These are phyloP conservation scores for Bryoglossum gracile DNA, from an alignment of 495 filamentous ascomycete genomes.

Conservation along the genomic window DNA sequence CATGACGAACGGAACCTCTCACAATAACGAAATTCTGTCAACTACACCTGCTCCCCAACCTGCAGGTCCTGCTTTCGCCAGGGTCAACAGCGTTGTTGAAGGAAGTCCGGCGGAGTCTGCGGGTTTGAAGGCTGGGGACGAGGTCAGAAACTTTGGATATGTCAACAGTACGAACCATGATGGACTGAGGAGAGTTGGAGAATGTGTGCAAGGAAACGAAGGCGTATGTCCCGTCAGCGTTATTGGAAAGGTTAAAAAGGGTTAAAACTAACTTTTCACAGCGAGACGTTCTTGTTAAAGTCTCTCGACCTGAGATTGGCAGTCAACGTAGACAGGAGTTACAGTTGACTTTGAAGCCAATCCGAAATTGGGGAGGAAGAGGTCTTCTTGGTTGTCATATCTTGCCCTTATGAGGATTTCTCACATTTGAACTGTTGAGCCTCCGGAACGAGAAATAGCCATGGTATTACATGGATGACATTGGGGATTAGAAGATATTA, in stretches of 20 bases:
- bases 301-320: constrained; percentile 42
- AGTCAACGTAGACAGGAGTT: constrained; percentile 47
- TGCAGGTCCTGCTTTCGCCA: constrained; percentile 73
- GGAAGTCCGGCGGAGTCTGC: constrained; percentile 78
- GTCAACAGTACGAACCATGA: constrained; percentile 80
- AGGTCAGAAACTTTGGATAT: constrained; percentile 74
- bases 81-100: constrained; percentile 72
- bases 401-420: constrained; percentile 56
- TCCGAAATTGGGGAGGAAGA: constrained; percentile 78
- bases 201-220: constrained; percentile 81
- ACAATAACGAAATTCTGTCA: constrained; percentile 27
- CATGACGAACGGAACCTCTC: background rate
- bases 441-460: too few relatives aligned
- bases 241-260: background rate
- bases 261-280: constrained; percentile 25
- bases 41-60: constrained; percentile 25
- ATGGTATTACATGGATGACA: constrained; percentile 16
- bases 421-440: too few relatives aligned
- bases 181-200: constrained; percentile 71
- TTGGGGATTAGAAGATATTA: constrained; percentile 3
- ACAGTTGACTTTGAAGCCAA: constrained; percentile 62
- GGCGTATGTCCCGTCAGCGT: constrained; percentile 53
- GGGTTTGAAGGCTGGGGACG: constrained; percentile 77
- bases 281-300: constrained; percentile 63
- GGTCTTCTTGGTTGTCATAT: constrained; percentile 87